Evolutionary conservation across 345 rosid species (phyloP).

Genomic region (Cardiospermum halicacabum): DNA sequence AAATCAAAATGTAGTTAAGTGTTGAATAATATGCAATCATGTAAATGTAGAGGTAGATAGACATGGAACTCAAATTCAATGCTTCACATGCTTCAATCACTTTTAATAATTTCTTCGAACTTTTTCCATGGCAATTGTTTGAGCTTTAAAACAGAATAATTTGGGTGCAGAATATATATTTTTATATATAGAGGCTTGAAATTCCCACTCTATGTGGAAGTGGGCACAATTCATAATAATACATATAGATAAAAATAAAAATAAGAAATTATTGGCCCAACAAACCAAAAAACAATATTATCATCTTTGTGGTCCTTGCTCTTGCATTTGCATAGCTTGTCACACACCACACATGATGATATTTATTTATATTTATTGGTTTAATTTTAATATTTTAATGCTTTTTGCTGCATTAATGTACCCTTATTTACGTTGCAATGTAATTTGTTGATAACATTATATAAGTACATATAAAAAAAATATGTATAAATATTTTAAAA

Average conservation of each 20-base stretch:
- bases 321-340: background rate
- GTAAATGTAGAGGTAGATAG: no score
- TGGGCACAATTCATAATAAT: background rate
- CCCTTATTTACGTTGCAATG: no score
- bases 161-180: background rate
- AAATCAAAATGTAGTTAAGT: no score
- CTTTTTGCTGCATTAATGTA: no score
- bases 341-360: background rate
- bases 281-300: constrained; percentile 20
- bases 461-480: no score
- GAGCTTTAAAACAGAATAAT: constrained; percentile 4
- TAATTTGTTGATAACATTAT: no score
- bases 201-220: background rate
- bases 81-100: background rate
- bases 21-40: no score
- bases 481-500: no score
- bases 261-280: constrained; percentile 9
- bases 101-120: background rate
- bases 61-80: background rate
- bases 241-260: no score
- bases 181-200: background rate
- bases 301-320: constrained; percentile 21
- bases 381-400: no score
- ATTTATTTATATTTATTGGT: background rate
- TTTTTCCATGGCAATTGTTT: background rate